Evolutionary conservation across 2,329 filamentous ascomycete genomes (phyloP).

Genomic region (Talaromyces sp.): DNA sequence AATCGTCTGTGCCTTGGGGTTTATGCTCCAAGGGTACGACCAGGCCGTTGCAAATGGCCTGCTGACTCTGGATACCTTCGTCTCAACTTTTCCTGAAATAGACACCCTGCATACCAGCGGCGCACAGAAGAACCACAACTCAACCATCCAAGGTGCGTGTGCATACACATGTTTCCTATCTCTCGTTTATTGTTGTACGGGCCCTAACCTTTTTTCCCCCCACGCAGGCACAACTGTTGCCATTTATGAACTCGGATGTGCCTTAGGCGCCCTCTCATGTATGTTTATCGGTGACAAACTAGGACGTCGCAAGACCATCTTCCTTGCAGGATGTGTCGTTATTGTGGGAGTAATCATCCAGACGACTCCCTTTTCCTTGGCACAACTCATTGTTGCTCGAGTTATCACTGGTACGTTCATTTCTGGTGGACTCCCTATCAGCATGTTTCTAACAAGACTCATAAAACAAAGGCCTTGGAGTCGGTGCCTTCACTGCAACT

Average conservation of each 20-base stretch:
- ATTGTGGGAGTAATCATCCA: slow-evolving; percentile 43
- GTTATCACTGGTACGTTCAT: slow-evolving; percentile 36
- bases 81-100: slow-evolving; percentile 51
- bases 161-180: neutral
- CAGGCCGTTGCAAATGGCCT: slow-evolving; percentile 46
- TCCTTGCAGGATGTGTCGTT: slow-evolving; percentile 39
- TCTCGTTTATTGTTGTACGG: neutral
- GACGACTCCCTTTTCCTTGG: slow-evolving; percentile 35
- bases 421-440: slow-evolving; percentile 8
- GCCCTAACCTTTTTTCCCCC: slow-evolving; percentile 25
- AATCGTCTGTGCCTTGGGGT: slow-evolving; percentile 15
- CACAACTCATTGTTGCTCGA: slow-evolving; percentile 43
- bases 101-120: slow-evolving; percentile 38
- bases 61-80: slow-evolving; percentile 62
- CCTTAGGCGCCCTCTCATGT: slow-evolving; percentile 38
- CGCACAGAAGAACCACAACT: slow-evolving; percentile 19
- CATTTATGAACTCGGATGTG: slow-evolving; percentile 23
- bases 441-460: neutral
- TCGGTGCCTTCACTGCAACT: slow-evolving; percentile 21
- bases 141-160: slow-evolving; percentile 28
- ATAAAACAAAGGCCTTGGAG: slow-evolving; percentile 15
- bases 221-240: slow-evolving; percentile 19
- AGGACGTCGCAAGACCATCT: slow-evolving; percentile 38
- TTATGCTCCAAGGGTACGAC: slow-evolving; percentile 19
- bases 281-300: slow-evolving; percentile 40